Base-by-base conservation (phyloP, 129 eudicot species). In the Calendula officinalis region DNA sequence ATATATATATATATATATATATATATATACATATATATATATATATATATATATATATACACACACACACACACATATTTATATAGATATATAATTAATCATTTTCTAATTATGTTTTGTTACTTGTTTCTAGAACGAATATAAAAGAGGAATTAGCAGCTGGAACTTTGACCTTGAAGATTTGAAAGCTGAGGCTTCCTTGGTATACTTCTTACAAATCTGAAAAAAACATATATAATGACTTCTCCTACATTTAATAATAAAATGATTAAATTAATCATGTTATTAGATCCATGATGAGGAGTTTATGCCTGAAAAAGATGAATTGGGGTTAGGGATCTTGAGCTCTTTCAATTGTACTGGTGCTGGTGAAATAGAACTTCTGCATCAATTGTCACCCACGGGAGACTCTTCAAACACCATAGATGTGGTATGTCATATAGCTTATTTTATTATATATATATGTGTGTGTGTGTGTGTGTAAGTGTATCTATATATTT, bases 161-260 rank as follows among this genome's bases (percentile, higher is more conserved):
- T 94, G 99, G 99, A 86, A 89, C 81, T 94, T 94, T 53, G 78
- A 94, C 78, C 85, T 94, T 39, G 99, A 89, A 67, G 99, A 94
- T 74, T 67, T 94, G 75, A 94, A 94, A 81, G 97, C 90, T 60
- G 95, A 94, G 76, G 99, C 99, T 66, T 79, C 97, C 82, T 63
- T 89, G 95, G 99, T 94, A 86, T 65, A 60, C 44, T 54, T 30
- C 67, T 74, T 64, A 8, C 45, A 35, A 52, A 56, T 32, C 14
- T 34, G 30, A 38, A 46, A 48, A 22, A 22, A 22, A 22, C 30
- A 22, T 22, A 22, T 22, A 22, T 22, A 22, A 22, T 22, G 1
- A 22, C 30, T 0, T 22, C 30, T 0, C 30, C 30, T 22, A 0
- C 30, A 22, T 22, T 22, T 22, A 22, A 22, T 22, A 0, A 22